These are phyloP conservation scores for Sporothrix curviconia DNA, from an alignment of 2,329 filamentous ascomycete species.

Conservation along the genomic window DNA sequence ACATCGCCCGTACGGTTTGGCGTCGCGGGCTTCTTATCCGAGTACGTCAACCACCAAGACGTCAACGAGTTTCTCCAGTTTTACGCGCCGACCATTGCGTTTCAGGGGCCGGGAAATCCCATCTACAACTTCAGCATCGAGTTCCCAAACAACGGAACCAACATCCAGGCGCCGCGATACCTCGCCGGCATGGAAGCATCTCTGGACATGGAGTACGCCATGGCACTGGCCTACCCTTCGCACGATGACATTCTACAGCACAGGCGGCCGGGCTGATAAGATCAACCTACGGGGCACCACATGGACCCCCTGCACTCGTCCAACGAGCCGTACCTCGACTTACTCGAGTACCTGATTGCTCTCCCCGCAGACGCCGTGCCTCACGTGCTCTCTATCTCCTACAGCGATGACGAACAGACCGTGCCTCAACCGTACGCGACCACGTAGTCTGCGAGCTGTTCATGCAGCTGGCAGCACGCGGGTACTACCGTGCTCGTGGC, in stretches of 20 bases:
- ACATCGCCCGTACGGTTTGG: slow-evolving; percentile 34
- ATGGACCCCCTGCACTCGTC: slow-evolving; percentile 23
- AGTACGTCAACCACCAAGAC: slow-evolving; percentile 41
- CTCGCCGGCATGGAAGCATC: slow-evolving; percentile 39
- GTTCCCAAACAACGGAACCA: slow-evolving; percentile 39
- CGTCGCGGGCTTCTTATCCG: slow-evolving; percentile 44
- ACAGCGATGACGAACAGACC: slow-evolving; percentile 51
- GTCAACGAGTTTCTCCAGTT: slow-evolving; percentile 29
- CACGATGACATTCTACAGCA: slow-evolving; percentile 39
- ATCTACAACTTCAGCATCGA: slow-evolving; percentile 28
- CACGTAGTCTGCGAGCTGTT: slow-evolving; percentile 47
- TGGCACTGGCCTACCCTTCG: slow-evolving; percentile 39
- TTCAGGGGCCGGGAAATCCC: background rate
- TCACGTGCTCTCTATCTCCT: slow-evolving; percentile 51
- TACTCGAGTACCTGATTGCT: slow-evolving; percentile 44
- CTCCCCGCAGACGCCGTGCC: slow-evolving; percentile 41
- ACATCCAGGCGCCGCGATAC: slow-evolving; percentile 30
- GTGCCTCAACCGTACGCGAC: slow-evolving; percentile 46
- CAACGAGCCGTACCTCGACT: slow-evolving; percentile 54
- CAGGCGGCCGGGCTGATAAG: slow-evolving; percentile 38
- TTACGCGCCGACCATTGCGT: slow-evolving; percentile 11
- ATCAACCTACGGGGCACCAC: slow-evolving; percentile 31
- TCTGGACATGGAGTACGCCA: slow-evolving; percentile 43
- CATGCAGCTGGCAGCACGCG: slow-evolving; percentile 46
- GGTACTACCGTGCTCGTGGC: slow-evolving; percentile 44